Conservation (phyloP, 176 grass and related monocot species). For the Dactylis glomerata region DNA sequence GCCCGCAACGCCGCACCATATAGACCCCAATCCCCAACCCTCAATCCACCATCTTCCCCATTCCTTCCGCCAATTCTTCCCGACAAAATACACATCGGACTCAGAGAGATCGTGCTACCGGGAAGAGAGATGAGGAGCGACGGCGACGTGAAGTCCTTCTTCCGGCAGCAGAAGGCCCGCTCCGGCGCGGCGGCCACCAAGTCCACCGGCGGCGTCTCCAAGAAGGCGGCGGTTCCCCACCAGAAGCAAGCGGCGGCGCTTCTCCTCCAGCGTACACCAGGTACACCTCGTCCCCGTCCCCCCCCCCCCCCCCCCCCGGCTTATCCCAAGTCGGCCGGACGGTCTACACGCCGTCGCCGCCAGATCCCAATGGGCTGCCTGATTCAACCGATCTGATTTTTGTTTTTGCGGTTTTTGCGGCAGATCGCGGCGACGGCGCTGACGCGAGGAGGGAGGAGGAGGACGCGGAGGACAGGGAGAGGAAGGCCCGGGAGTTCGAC, state of each 20-base stretch:
- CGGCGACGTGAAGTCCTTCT: conserved; percentile 54
- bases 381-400: background rate
- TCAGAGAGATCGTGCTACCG: background rate
- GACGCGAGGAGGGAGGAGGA: background rate
- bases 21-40: background rate
- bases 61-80: background rate
- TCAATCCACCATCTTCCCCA: background rate
- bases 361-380: background rate
- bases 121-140: conserved; percentile 29
- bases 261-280: background rate
- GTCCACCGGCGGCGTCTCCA: conserved; percentile 41
- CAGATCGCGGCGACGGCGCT: background rate
- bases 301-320: too few relatives aligned
- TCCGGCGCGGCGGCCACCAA: conserved; percentile 12
- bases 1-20: conserved; percentile 6
- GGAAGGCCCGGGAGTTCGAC: conserved; percentile 58
- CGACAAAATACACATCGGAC: background rate
- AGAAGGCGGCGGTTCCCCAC: conserved; percentile 22
- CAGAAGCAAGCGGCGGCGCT: background rate
- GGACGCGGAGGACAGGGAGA: conserved; percentile 13
- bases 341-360: background rate
- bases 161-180: conserved; percentile 58
- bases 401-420: background rate
- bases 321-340: background rate
- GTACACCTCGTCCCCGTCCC: background rate